Evolutionary conservation across 805 yeast genomes (phyloP), one percentile per base, ranked within the genome.

Genomic region (Metschnikowia henanensis): DNA sequence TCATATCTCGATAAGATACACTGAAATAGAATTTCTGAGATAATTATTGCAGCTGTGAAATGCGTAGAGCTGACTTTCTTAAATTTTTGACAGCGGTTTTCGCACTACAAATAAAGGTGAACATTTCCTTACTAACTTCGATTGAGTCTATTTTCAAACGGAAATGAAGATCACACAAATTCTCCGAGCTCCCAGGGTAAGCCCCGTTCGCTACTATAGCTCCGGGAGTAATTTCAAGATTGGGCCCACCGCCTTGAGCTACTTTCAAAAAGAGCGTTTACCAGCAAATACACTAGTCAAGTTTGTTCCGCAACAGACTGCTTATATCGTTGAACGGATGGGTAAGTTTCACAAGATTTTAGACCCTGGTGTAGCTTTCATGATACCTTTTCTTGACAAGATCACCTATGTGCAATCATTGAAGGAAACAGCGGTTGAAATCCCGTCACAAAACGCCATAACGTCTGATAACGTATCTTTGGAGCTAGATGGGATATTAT

Each of bases 281-380:
- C 95, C 95, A n/a, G 68, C 88, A 15, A 86, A 86, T 63, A 86
- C 94, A 2, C 63, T 85, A 4, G 64, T 86, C 30, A 72, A 87
- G 54, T 87, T 87, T 61, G 95, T 87, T 13, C 96, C 96, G 2
- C 95, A 88, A 61, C 95, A 87, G 64, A 83, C 87, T 17, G 95
- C 95, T 3, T 87, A 94, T 90, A 80, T 87, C 16, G 95, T 87
- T 16, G 96, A 87, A 64, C 72, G 96, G 50, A 87, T 87, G 96
- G 96, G 96, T 25, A 84, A 84, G 60, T 87, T 86, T 70, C 76
- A 81, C 60, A 65, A 75, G 13, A 65, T 70, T 30, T 72, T 88
- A 47, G 75, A 80, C 30, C 95, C 95, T 0, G 96, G 96, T 12
- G 68, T 87, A 29, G 89, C 94, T 1, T 61, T 87, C 22, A 65